phyloP scores from a whole-genome alignment of 2,329 filamentous ascomycete species.

The Scytalidium sp. region DNA sequence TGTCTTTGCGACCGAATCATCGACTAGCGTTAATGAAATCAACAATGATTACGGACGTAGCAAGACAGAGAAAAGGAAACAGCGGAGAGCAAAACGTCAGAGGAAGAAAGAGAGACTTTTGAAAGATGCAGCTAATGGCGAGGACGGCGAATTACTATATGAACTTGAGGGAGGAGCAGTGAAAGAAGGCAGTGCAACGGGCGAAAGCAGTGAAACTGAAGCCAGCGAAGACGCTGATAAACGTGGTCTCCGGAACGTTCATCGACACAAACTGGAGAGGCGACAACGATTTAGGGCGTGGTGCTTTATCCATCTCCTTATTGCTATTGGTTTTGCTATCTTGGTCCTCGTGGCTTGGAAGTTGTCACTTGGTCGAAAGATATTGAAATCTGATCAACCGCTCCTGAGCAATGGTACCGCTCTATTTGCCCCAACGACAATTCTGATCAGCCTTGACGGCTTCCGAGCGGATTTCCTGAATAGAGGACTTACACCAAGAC shows the following conservation, averaged over 20 bases:
- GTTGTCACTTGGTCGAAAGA: slow-evolving; percentile 46
- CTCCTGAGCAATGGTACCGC: slow-evolving; percentile 78
- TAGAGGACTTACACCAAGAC: slow-evolving; percentile 73
- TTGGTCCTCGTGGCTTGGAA: slow-evolving; percentile 58
- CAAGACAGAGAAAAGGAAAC: slow-evolving; percentile 39
- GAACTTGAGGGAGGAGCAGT: slow-evolving; percentile 84
- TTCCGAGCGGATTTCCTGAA: slow-evolving; percentile 88
- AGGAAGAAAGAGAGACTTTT: slow-evolving; percentile 51
- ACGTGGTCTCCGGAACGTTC: slow-evolving; percentile 42
- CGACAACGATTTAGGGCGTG: slow-evolving; percentile 51
- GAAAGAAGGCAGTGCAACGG: slow-evolving; percentile 62
- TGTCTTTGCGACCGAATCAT: slow-evolving; percentile 21
- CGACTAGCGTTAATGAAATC: slow-evolving; percentile 1
- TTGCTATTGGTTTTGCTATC: slow-evolving; percentile 52
- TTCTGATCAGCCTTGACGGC: slow-evolving; percentile 90
- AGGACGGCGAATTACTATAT: slow-evolving; percentile 77
- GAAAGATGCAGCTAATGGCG: slow-evolving; percentile 55
- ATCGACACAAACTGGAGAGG: slow-evolving; percentile 45
- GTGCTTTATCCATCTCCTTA: slow-evolving; percentile 50
- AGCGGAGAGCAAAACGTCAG: slow-evolving; percentile 43
- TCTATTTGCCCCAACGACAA: slow-evolving; percentile 85
- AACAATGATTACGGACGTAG: slow-evolving; percentile 5
- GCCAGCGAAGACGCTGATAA: slow-evolving; percentile 58
- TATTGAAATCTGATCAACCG: slow-evolving; percentile 25
- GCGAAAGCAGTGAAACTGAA: slow-evolving; percentile 59